Percentiles rank a stretch among this genome's conserved stretches.
Conservation (phyloP, 805 yeast species). For the Pichia ethanolica region DNA sequence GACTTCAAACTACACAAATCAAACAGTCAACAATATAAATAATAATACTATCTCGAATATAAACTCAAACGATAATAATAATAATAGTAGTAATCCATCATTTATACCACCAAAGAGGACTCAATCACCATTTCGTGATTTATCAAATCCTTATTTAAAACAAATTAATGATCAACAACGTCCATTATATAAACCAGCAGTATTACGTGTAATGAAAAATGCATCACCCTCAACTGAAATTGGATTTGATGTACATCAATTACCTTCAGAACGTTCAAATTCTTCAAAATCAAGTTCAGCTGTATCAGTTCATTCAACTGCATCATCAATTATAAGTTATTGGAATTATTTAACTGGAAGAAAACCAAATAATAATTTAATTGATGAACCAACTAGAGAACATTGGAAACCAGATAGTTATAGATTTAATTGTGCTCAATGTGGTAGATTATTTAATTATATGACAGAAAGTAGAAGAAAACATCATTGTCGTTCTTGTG, state of each 20-base stretch:
- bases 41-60: too few species aligned
- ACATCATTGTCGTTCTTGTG: constrained; percentile 36
- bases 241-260: constrained; percentile 8
- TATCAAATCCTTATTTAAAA: constrained; percentile 37
- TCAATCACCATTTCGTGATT: constrained; percentile 20
- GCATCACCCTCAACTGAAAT: constrained; percentile 1
- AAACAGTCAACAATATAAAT: too few species aligned
- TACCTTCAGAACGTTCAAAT: constrained; percentile 6
- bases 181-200: constrained; percentile 89
- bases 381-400: constrained; percentile 40
- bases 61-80: too few species aligned
- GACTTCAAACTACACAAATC: too few species aligned
- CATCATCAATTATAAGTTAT: constrained; percentile 21
- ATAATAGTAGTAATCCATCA: background rate
- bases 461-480: constrained; percentile 55
- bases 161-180: constrained; percentile 78
- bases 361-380: constrained; percentile 4
- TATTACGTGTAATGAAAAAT: constrained; percentile 40
- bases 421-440: constrained; percentile 57
- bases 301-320: constrained; percentile 19
- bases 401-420: constrained; percentile 74
- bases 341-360: constrained; percentile 19
- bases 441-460: constrained; percentile 63
- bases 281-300: constrained; percentile 13
- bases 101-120: constrained; percentile 5